phyloP scores from a whole-genome alignment of 225 moss, liverwort and hornwort species.

The Climacium dendroides region DNA sequence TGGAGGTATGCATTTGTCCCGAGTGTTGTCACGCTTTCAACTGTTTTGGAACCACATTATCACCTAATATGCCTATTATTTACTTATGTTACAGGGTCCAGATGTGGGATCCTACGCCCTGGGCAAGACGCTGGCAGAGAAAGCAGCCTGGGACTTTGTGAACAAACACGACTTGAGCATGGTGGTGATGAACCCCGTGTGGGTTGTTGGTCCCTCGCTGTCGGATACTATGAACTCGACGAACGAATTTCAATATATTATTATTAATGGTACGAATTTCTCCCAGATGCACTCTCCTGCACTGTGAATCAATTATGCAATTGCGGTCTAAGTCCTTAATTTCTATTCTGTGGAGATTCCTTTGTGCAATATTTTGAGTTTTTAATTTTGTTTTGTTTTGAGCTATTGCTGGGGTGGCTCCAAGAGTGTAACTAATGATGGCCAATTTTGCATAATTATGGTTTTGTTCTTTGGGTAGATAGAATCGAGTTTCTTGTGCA shows the following conservation, averaged over 20 bases:
- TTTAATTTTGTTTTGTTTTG: no score
- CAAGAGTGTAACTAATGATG: background rate
- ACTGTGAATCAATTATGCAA: background rate
- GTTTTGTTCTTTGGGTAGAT: background rate
- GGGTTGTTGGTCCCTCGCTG: constrained; percentile 27
- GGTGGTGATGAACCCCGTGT: constrained; percentile 34
- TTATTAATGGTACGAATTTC: background rate
- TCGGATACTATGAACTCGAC: constrained; percentile 27
- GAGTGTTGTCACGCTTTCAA: background rate
- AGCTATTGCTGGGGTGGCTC: background rate
- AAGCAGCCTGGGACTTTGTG: constrained; percentile 58
- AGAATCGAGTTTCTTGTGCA: background rate
- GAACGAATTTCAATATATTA: background rate
- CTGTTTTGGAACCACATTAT: background rate
- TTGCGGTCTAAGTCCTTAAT: background rate
- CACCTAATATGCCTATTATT: background rate
- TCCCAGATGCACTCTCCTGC: background rate
- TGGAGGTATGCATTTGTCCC: background rate
- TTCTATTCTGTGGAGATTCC: background rate
- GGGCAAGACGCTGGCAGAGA: constrained; percentile 52
- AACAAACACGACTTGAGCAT: constrained; percentile 39
- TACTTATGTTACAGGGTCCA: background rate
- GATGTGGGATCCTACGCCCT: background rate
- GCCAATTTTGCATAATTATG: no score
- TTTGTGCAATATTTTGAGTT: no score